Evolutionary conservation across 441 rosid species (phyloP), one percentile per base, ranked within the genome.

Genomic region (Arabidopsis lyrata): DNA sequence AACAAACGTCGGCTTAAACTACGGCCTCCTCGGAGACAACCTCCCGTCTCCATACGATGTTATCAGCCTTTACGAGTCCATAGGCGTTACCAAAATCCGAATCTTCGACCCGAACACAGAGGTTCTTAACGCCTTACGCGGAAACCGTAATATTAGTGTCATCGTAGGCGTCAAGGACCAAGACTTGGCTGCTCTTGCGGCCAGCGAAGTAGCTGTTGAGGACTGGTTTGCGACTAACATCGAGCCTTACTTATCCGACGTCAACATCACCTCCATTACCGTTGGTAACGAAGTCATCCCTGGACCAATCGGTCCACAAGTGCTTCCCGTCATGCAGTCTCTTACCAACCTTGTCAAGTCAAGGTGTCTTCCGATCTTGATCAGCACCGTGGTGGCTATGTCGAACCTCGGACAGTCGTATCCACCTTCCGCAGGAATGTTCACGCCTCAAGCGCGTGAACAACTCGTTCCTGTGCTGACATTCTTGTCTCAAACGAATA

Each of bases 231-330:
- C 57, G 0, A 20, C 71, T 3, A 27, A 79, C 56, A 77, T 84
- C 6, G 77, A 77, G 9, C 52, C 66, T 38, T 78, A 82, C 35
- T 58, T 74, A 50, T 6, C 52, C 0, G 70, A 76, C 15, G 70
- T 84, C 2, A 20, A 52, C 4, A 63, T 77, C 52, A 27, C 35
- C 5, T 54, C 29, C 4, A 70, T 76, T 29, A 76, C 77, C 1
- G 18, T 78, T 0, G 85, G 83, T 1, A 79, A 84, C 14, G 82
- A 86, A 60, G 78, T 74, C 22, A 77, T 82, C 35, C 75, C 78
- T 0, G 81, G 84, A 13, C 61, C 38, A 0, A 34, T 77, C 4
- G 74, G 83, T 20, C 39, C 84, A 36, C 73, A 81, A 2, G 50
- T 68, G 0, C 63, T 65, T 4, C 9, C 59, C 0, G 83, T 83